Evolutionary conservation across 371 early-diverging fungal species (phyloP), one percentile per base, ranked within the genome.

Genomic region (Mucor circinelloides): DNA sequence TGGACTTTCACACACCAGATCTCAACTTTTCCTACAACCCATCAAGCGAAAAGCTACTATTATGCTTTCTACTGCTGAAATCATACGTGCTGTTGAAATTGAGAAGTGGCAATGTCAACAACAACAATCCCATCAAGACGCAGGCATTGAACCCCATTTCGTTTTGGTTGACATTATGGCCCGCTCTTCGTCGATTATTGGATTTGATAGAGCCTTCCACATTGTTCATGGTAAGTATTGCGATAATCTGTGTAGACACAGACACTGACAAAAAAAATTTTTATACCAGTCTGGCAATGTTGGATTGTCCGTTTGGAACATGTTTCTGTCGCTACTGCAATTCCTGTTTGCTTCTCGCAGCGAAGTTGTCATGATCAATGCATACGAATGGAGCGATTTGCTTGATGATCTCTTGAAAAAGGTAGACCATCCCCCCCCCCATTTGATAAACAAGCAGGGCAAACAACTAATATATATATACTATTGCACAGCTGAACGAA

Each of bases 91-190:
- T 85, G 2, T 58, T 86, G 27, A 73, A 64, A 12, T 36, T 74
- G 30, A 68, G 75, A 31, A 66, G 31, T 23, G 48, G 42, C 27
- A 48, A 55, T 28, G n/a, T 57, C 6, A 55, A 32, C 3, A 59
- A 46, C 6, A 19, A 48, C 3, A 48, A 9, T 32, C 15, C 50
- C 25, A 50, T 28, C 4, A 61, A 46, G 48, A 36, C 59, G 21
- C 58, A 65, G 54, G 12, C 46, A 10, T 44, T 56, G 8, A 63
- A 72, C 28, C 46, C 69, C 10, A 52, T 60, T 6, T 55, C 64
- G 0, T 79, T 80, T 55, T 83, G 83, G 83, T 66, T 79, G 59
- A 71, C 78, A 0, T 30, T 79, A 6, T 83, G 83, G 83, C 81
- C 83, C 31, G 70, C 78, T 1, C 28, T 78, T 19, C 59, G 76